These are phyloP conservation scores for Irpex sp. DNA, from an alignment of 1,284 basidiomycete genomes.

Conservation along the genomic window DNA sequence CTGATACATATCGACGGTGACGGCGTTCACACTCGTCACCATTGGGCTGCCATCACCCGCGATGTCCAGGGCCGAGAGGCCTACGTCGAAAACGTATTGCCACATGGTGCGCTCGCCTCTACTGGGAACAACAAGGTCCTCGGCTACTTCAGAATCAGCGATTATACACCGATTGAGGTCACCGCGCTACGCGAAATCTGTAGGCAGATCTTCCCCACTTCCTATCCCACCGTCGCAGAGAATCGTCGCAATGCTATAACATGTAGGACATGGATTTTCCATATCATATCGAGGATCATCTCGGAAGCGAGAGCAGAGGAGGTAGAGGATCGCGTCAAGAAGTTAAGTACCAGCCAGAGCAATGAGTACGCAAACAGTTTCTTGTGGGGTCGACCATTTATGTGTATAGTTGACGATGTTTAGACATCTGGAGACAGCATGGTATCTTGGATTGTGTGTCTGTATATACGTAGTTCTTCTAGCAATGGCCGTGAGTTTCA, in stretches of 20 bases:
- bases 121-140: conserved; percentile 14
- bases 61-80: conserved; percentile 14
- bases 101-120: conserved; percentile 11
- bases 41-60: conserved; percentile 17
- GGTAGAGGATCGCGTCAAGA: conserved; percentile 14
- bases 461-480: too few relatives aligned
- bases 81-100: conserved; percentile 16
- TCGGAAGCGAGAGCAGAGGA: conserved; percentile 9
- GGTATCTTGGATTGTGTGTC: neutral
- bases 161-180: conserved; percentile 10
- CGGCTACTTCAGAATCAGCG: conserved; percentile 17
- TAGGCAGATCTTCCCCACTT: conserved; percentile 10
- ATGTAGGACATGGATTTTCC: conserved; percentile 18
- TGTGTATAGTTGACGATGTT: neutral
- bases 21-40: conserved; percentile 18
- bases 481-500: too few relatives aligned
- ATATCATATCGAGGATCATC: conserved; percentile 13
- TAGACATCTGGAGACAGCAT: neutral
- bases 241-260: conserved; percentile 16
- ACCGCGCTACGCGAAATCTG: conserved; percentile 11
- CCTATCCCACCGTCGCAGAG: conserved; percentile 13
- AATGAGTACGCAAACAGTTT: conserved; percentile 1
- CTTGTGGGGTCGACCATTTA: neutral
- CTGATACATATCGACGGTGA: conserved; percentile 15
- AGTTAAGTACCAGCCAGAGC: conserved; percentile 7